These are phyloP conservation scores for Sporothrix humicola DNA, from an alignment of 2,329 filamentous ascomycete species.

Conservation along the genomic window DNA sequence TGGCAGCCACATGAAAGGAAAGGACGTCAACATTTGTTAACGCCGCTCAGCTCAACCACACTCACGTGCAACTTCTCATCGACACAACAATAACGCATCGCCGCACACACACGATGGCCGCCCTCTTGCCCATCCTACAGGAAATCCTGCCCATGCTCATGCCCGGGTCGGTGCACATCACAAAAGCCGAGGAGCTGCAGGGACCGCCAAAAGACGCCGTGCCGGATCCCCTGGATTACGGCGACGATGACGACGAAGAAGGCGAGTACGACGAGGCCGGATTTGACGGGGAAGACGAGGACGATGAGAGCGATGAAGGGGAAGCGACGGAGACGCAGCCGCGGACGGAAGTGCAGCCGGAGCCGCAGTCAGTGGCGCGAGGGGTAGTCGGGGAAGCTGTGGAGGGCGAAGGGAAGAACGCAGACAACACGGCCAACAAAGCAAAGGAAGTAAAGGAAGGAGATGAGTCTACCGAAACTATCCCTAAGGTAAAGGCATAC, in stretches of 20 bases:
- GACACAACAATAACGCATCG: background rate
- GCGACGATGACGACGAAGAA: conserved; percentile 22
- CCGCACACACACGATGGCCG: conserved; percentile 50
- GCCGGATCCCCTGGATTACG: background rate
- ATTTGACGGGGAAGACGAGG: background rate
- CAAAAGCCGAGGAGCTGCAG: conserved; percentile 50
- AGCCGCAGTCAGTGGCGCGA: background rate
- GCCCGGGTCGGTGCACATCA: conserved; percentile 63
- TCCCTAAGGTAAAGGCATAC: background rate
- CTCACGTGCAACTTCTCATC: too few species aligned
- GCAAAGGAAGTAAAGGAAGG: background rate
- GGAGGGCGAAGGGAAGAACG: background rate
- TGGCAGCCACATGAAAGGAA: too few species aligned
- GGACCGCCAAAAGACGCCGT: background rate
- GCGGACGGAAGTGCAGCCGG: background rate
- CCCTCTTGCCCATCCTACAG: conserved; percentile 60
- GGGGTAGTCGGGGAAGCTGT: too few species aligned
- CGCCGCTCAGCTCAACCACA: too few species aligned
- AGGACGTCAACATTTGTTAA: background rate
- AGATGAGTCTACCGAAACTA: background rate
- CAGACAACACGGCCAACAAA: background rate
- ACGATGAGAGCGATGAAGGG: background rate
- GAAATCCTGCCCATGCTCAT: conserved; percentile 66
- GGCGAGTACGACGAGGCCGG: conserved; percentile 45
- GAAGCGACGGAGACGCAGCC: background rate